Base-by-base conservation (phyloP, 2,329 filamentous ascomycete genomes). In the Aureobasidium sp. region DNA sequence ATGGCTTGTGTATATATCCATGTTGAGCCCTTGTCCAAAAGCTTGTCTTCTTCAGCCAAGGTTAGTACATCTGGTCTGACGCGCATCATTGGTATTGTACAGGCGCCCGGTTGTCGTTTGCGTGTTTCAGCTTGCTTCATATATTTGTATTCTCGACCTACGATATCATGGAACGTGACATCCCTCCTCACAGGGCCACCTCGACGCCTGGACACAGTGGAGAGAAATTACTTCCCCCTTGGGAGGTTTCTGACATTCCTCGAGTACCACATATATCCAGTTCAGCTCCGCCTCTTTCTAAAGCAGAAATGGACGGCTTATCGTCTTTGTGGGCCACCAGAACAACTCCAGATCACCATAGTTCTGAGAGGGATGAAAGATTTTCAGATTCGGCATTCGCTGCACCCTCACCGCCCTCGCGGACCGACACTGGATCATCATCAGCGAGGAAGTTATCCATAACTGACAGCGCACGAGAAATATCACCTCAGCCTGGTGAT, bases 1-100 rank as follows among this genome's bases (percentile, higher is more conserved):
- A 2, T 41, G 32, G 32, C 8, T 27, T 37, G 43, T 2, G 39
- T 6, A 48, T 59, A 59, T 59, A 59, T 29, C 12, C 29, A 26
- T 26, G 43, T 7, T 32, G 26, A 20, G 20, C 20, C 55, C 55
- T 26, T 47, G 32, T 20, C 39, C 27, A 20, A 3, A 48, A 37
- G 55, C 55, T 59, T 59, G 55, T 59, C 55, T 26, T 32, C 24
- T 15, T n/a, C 10, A 17, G 52, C 52, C 52, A 56, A 56, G 52
- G n/a, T 26, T 41, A 34, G 15, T 44, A 36, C 51, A 20, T 46
- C n/a, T 46, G 26, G 17, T n/a, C 24, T 46, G 52, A 9, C 27
- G 27, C 15, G 52, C 6, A 20, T 17, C 36, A 34, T 44, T n/a
- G 6, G 37, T 7, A 34, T 7, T n/a, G 36, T 26, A 43, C 52